Conservation (phyloP, 331 rosid species). For the Telfairia occidentalis region DNA sequence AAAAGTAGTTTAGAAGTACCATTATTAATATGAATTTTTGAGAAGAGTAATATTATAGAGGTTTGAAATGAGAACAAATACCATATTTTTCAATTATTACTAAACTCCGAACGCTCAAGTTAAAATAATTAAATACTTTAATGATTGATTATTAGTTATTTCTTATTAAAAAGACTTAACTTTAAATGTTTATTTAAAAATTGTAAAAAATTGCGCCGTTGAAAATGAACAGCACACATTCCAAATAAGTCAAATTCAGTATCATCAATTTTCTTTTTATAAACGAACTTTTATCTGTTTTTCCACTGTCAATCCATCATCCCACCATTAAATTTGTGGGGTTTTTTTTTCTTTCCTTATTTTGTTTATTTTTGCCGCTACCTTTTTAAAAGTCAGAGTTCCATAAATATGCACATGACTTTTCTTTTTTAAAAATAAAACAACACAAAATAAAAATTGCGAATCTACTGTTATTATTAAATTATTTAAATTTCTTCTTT, state of each 20-base stretch:
- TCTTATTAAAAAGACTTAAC: no score
- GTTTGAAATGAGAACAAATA: no score
- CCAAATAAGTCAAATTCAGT: background rate
- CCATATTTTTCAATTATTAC: no score
- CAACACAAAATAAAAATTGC: background rate
- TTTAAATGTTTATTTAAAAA: background rate
- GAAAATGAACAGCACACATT: background rate
- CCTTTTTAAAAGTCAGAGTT: conserved; percentile 5
- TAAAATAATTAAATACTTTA: no score
- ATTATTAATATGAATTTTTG: no score
- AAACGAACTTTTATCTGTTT: background rate
- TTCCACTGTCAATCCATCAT: background rate
- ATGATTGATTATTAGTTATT: no score
- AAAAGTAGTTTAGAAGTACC: no score
- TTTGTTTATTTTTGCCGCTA: background rate
- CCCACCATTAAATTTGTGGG: background rate
- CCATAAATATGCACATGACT: conserved; percentile 4
- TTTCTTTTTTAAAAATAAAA: background rate
- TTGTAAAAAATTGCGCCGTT: background rate
- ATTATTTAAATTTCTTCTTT: background rate
- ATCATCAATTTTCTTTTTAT: background rate
- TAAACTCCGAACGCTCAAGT: no score
- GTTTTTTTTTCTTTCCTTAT: background rate
- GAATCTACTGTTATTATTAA: background rate
- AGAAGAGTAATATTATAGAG: no score